Base-by-base conservation (phyloP, 441 rosid species). In the Hypseocharis bilobata region DNA sequence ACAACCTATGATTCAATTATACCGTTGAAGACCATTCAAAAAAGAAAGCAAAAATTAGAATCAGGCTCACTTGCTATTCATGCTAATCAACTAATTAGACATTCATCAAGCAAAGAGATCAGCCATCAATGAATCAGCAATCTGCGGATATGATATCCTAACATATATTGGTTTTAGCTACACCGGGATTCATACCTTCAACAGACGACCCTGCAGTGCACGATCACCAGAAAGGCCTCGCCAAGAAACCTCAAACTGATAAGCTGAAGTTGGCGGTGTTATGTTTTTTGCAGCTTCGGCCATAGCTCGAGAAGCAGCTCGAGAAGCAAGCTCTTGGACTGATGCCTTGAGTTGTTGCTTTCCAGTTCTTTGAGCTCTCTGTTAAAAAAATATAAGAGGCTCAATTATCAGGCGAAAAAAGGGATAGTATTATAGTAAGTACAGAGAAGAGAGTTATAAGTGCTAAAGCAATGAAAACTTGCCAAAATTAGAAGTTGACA, bases 181-280 rank as follows among this genome's bases (percentile, higher is more conserved):
- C 13, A 0, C 32, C 17, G 58, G 27, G 27, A 38, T 25, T 45
- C n/a, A 54, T 65, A 92, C 98, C 98, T 88, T 88, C 72, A 90
- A 77, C 62, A 92, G 78, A 16, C 55, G 78, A 73, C 83, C 74
- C 80, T 88, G 95, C 40, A 86, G 75, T 1, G 72, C 65, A 42
- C 62, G 69, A 76, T 90, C 84, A 1, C 92, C 92, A 30, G 85
- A 81, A 60, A 87, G 83, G 70, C 92, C 78, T 71, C 80, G 83
- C 98, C 98, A 92, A 63, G 81, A 80, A 75, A 84, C 83, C 74
- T 92, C 98, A 73, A 90, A 90, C 60, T 92, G 89, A 68, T 87
- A 90, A 58, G 97, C 96, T 58, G 98, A 81, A 58, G 74, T 84
- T 14, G 92, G 98, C 55, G 95, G 74, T 51, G 42, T 74, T 49